A percentile compares a stretch with the other conserved stretches of the same genome.
Conservation (phyloP, 2,329 filamentous ascomycete genomes). For the Sclerotinia trifoliorum region DNA sequence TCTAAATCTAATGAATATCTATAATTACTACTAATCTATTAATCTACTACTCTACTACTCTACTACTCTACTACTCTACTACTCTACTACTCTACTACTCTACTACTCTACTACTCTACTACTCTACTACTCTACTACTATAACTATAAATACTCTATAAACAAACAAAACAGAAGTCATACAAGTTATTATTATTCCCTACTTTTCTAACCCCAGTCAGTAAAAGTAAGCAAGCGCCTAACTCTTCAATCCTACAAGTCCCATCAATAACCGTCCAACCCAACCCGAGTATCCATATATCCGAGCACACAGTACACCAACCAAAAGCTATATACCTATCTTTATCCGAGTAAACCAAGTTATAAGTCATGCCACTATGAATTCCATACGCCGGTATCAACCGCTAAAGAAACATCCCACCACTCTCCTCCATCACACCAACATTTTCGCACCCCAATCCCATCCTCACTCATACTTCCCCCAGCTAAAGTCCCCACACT, state of each 20-base stretch:
- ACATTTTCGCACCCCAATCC: neutral
- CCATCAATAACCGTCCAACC: neutral
- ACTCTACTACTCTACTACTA: too few species aligned
- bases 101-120: too few species aligned
- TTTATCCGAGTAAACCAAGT: neutral
- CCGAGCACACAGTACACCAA: neutral
- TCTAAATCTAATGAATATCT: neutral
- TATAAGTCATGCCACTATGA: neutral
- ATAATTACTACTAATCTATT: neutral
- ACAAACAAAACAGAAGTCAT: neutral
- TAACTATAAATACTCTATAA: neutral
- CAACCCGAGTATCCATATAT: neutral
- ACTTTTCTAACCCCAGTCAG: too few species aligned
- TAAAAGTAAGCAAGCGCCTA: too few species aligned
- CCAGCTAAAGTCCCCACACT: constrained; percentile 43
- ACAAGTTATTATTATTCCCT: neutral
- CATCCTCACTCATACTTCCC: constrained; percentile 20
- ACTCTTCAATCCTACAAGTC: neutral
- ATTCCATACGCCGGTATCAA: neutral
- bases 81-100: too few species aligned
- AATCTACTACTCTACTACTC: too few species aligned
- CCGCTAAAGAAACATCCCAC: neutral
- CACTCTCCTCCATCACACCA: neutral
- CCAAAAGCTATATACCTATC: neutral
- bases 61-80: too few species aligned